Base-by-base conservation (phyloP, 176 grass and related monocot genomes). In the Phoenix dactylifera region DNA sequence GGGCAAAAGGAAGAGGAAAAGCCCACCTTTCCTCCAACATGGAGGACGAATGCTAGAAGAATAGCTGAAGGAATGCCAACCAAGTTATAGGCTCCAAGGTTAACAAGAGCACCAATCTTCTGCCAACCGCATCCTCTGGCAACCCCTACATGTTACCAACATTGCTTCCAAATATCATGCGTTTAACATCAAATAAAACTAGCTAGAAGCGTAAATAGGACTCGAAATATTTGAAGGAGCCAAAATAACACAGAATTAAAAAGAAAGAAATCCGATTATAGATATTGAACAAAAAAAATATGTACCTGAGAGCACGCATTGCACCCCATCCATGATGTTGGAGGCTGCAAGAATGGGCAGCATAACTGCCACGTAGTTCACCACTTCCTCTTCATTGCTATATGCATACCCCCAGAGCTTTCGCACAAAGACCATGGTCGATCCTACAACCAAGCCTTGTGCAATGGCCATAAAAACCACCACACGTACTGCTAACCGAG, bases 61-160 rank as follows among this genome's bases (percentile, higher is more conserved):
- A 81, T 68, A 6, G 82, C 82, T 0, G 73, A 57, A 35, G 90
- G 90, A 64, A 89, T 68, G 19, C 86, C 86, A 1, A 83, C 67
- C 1, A 72, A 26, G 28, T 95, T 86, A 68, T 67, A 95, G n/a
- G 86, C 79, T 22, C 76, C 80, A 29, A 95, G 79, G 55, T 95
- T 89, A 24, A 95, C 63, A 9, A 49, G 57, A 23, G 90, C 86
- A 7, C 86, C 86, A 32, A 86, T 80, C 62, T 89, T 83, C 63
- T 95, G 86, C 90, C 85, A 81, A 23, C 90, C 90, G 18, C 76
- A 86, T 4, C 90, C 90, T 76, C 90, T 83, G 0, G 71, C 79
- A 29, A 89, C 90, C 7, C 90, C 86, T 95, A 22, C 25, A 61
- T 55, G 48, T 24, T 56, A 39, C 32, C 32, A 39, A 7, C 32